These are phyloP conservation scores for Calonectria leucothoes DNA, from an alignment of 2,329 filamentous ascomycete genomes.

Conservation along the genomic window DNA sequence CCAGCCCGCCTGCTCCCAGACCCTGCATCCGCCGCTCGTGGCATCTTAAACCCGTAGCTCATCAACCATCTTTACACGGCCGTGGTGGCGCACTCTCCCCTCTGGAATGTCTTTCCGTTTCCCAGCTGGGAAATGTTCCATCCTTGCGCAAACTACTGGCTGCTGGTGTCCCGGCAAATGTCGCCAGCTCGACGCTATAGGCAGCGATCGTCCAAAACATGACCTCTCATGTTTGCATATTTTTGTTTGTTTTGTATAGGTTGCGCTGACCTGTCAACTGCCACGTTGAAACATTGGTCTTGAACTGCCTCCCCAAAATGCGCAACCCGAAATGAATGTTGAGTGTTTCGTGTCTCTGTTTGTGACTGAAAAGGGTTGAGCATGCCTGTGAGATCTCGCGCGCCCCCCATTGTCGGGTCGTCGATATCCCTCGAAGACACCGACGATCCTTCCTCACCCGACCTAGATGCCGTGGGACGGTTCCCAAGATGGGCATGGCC, in stretches of 20 bases:
- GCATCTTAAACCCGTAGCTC: slow-evolving; percentile 6
- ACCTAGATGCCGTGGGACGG: not conserved
- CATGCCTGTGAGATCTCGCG: slow-evolving; percentile 14
- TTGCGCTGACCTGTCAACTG: slow-evolving; percentile 14
- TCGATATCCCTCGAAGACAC: slow-evolving; percentile 10
- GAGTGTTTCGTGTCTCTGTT: slow-evolving; percentile 6
- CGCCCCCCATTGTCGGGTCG: slow-evolving; percentile 18
- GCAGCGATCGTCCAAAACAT: slow-evolving; percentile 30
- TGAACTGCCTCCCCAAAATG: not conserved
- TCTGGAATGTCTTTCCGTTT: slow-evolving; percentile 29
- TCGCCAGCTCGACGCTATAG: not conserved
- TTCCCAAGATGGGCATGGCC: not conserved
- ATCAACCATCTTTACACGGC: not conserved
- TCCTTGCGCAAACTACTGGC: not conserved
- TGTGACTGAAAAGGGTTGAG: slow-evolving; percentile 2
- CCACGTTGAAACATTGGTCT: slow-evolving; percentile 21
- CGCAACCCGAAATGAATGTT: not conserved
- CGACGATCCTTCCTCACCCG: slow-evolving; percentile 8
- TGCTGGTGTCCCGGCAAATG: not conserved
- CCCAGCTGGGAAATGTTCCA: slow-evolving; percentile 7
- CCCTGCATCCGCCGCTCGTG: slow-evolving; percentile 9
- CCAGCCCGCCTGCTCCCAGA: not conserved
- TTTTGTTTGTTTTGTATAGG: not conserved
- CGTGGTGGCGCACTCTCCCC: slow-evolving; percentile 2
- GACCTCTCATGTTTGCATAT: not conserved